Percentiles rank a stretch among this genome's conserved stretches.
These are phyloP conservation scores for Naematelia aurantialba DNA, from an alignment of 768 basidiomycete species.

Conservation along the genomic window DNA sequence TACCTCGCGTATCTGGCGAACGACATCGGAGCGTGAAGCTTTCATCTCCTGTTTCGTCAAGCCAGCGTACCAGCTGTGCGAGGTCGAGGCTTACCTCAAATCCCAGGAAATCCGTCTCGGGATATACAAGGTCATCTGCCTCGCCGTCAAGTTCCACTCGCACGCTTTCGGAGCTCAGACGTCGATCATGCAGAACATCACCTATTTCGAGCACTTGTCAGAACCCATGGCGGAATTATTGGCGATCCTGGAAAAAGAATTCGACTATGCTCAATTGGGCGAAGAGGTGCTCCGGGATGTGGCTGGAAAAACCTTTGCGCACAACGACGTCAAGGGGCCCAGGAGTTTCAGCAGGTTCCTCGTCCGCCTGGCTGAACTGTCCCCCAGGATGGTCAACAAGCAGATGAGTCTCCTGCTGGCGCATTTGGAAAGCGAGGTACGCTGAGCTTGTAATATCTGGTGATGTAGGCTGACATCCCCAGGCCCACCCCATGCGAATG, in stretches of 20 bases:
- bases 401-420: constrained; percentile 78
- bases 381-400: constrained; percentile 76
- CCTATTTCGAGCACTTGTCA: constrained; percentile 89
- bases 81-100: constrained; percentile 88
- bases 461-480: constrained; percentile 2
- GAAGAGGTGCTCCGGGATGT: constrained; percentile 74
- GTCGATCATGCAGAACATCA: constrained; percentile 82
- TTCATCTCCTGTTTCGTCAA: constrained; percentile 83
- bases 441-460: constrained; percentile 11
- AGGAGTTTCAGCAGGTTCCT: constrained; percentile 81
- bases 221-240: constrained; percentile 93
- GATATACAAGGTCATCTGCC: constrained; percentile 84
- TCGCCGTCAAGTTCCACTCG: constrained; percentile 84
- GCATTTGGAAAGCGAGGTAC: constrained; percentile 88
- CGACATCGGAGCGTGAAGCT: constrained; percentile 75
- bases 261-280: constrained; percentile 80
- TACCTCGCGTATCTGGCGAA: constrained; percentile 83
- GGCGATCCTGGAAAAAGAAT: constrained; percentile 72
- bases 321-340: constrained; percentile 73
- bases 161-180: constrained; percentile 82
- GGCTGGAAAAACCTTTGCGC: constrained; percentile 29
- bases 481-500: constrained; percentile 96
- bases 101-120: constrained; percentile 62
- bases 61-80: constrained; percentile 79
- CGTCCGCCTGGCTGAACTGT: constrained; percentile 70